These are phyloP conservation scores for Alloteropsis semialata DNA, from an alignment of 176 grass and related monocot species.

Conservation along the genomic window DNA sequence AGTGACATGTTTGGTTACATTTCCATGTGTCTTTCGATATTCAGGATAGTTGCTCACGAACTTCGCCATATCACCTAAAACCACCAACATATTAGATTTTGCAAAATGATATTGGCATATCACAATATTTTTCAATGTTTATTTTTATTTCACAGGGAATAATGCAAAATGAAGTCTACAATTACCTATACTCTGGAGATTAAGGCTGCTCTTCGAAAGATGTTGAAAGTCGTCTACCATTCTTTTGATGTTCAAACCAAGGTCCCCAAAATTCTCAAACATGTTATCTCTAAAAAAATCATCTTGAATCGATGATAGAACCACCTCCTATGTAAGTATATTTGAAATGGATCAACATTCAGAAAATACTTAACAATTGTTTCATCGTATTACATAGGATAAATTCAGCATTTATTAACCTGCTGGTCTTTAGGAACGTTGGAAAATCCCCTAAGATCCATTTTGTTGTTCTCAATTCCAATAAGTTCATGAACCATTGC, in stretches of 20 bases:
- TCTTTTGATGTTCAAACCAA: conserved; percentile 99
- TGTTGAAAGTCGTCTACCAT: conserved; percentile 99
- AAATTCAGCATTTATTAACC: conserved; percentile 50
- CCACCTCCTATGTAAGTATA: conserved; percentile 75
- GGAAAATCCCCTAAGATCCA: conserved; percentile 65
- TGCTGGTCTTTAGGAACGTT: conserved; percentile 93
- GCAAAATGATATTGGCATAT: neutral
- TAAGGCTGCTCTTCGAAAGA: conserved; percentile 96
- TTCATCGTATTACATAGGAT: conserved; percentile 11
- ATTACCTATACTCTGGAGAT: conserved; percentile 91
- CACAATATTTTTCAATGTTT: neutral
- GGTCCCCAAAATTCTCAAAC: conserved; percentile 96
- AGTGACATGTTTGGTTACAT: conserved; percentile 96
- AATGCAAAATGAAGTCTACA: conserved; percentile 11
- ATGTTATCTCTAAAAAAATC: conserved; percentile 86
- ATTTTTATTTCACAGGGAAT: conserved; percentile 29
- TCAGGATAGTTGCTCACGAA: conserved; percentile 94
- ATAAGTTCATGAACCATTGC: conserved; percentile 97
- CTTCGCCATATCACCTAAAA: conserved; percentile 92
- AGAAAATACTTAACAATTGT: conserved; percentile 4
- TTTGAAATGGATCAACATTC: conserved; percentile 34
- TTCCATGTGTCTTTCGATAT: conserved; percentile 88
- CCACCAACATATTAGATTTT: neutral
- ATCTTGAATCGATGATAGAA: conserved; percentile 92
- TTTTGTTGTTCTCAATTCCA: conserved; percentile 92